phyloP scores from a whole-genome alignment of 2,329 filamentous ascomycete genomes.

The Exophiala sideris region DNA sequence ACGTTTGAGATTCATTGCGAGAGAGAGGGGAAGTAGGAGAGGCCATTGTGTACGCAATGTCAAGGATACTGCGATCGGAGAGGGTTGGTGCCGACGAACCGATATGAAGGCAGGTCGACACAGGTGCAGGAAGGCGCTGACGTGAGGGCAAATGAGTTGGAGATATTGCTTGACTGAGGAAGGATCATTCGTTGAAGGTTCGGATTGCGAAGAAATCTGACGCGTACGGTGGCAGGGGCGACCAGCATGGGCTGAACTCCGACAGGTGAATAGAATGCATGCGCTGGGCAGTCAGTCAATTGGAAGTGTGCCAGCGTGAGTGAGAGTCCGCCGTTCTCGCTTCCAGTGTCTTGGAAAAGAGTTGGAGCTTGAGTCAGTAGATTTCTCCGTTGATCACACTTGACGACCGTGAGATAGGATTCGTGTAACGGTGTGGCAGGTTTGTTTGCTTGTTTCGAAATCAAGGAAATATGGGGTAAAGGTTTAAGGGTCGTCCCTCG shows the following conservation, averaged over 20 bases:
- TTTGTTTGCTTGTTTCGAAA: background rate
- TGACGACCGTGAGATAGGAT: background rate
- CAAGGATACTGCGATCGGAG: background rate
- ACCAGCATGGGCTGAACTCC: constrained; percentile 14
- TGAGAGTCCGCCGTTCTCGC: background rate
- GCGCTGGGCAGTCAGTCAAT: background rate
- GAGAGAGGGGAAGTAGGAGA: constrained; percentile 16
- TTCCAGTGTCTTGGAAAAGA: background rate
- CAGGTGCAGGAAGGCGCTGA: constrained; percentile 11
- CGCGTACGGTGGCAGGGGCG: constrained; percentile 10
- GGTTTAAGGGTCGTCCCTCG: background rate
- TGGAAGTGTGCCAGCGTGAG: background rate
- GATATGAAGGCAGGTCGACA: constrained; percentile 2
- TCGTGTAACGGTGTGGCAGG: background rate
- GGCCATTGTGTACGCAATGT: constrained; percentile 17
- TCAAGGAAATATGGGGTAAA: constrained; percentile 2
- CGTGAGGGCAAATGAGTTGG: constrained; percentile 8
- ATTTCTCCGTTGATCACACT: no score
- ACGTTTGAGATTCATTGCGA: constrained; percentile 25
- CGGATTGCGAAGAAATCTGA: background rate
- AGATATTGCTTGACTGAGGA: background rate
- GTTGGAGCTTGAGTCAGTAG: no score
- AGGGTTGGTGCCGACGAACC: constrained; percentile 5
- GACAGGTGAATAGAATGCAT: background rate
- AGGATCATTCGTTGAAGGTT: constrained; percentile 10